phyloP scores from a whole-genome alignment of 768 basidiomycete genomes.

The Tricholoma sp. region DNA sequence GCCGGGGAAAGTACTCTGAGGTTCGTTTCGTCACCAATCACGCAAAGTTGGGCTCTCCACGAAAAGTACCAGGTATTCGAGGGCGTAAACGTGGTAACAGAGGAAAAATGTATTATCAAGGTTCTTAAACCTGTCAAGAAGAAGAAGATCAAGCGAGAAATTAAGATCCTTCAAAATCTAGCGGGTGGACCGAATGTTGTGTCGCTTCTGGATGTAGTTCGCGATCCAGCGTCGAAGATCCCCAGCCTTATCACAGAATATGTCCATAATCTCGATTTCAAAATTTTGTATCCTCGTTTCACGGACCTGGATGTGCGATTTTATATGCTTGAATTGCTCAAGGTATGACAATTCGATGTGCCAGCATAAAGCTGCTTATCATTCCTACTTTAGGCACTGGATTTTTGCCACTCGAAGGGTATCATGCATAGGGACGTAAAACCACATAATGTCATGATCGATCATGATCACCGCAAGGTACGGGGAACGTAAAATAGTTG shows the following conservation, averaged over 20 bases:
- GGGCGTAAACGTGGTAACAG: constrained; percentile 84
- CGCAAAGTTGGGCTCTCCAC: constrained; percentile 6
- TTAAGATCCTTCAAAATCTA: constrained; percentile 95
- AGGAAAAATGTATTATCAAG: constrained; percentile 97
- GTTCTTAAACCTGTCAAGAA: constrained; percentile 99
- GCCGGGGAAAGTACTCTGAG: constrained; percentile 93
- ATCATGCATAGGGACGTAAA: constrained; percentile 99
- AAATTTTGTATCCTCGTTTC: constrained; percentile 91
- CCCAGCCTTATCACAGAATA: constrained; percentile 97
- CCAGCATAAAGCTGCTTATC: constrained; percentile 4
- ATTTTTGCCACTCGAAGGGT: constrained; percentile 97
- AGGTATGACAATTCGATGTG: constrained; percentile 40
- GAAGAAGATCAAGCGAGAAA: constrained; percentile 99
- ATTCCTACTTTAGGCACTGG: constrained; percentile 61
- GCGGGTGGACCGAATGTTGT: constrained; percentile 96
- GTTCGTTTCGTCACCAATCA: constrained; percentile 33
- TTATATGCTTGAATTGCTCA: constrained; percentile 96
- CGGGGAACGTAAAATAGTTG: constrained; percentile 12
- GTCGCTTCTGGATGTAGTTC: constrained; percentile 88
- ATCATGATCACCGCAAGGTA: constrained; percentile 94
- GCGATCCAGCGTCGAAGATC: constrained; percentile 94
- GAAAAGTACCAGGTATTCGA: constrained; percentile 68
- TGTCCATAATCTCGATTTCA: constrained; percentile 97
- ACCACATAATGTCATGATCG: constrained; percentile 99
- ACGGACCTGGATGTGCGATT: constrained; percentile 93